These are phyloP conservation scores for Nevesoporus exiguus DNA, from an alignment of 768 basidiomycete species.

Conservation along the genomic window DNA sequence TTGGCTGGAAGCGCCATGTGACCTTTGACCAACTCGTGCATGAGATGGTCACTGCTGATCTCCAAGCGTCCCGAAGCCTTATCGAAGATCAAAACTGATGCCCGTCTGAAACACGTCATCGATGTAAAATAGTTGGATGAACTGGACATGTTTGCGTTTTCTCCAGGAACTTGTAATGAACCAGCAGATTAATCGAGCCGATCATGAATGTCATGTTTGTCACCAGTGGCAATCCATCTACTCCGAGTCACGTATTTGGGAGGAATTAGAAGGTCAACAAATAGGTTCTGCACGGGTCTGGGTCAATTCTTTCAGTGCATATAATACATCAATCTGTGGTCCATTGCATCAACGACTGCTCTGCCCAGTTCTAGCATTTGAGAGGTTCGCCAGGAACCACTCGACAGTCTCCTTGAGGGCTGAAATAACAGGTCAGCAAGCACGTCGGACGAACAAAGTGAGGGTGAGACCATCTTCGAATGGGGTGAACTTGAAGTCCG, in stretches of 20 bases:
- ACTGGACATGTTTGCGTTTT: neutral
- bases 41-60: conserved; percentile 88
- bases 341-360: conserved; percentile 14
- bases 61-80: conserved; percentile 68
- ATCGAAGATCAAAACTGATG: conserved; percentile 79
- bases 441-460: neutral
- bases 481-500: conserved; percentile 84
- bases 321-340: conserved; percentile 5
- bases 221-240: neutral
- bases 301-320: neutral
- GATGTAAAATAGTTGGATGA: conserved; percentile 1
- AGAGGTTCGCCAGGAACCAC: conserved; percentile 86
- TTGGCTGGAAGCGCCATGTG: conserved; percentile 90
- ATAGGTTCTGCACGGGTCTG: neutral
- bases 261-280: no score
- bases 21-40: conserved; percentile 80
- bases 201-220: neutral
- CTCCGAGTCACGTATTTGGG: no score
- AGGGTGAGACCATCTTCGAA: conserved; percentile 64
- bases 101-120: neutral
- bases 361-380: conserved; percentile 61
- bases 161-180: conserved; percentile 3
- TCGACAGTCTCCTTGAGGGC: conserved; percentile 75
- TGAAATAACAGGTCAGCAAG: conserved; percentile 22
- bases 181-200: neutral